Evolutionary conservation across 805 yeast genomes (phyloP).

Genomic region (Schizosaccharomyces japonicus): DNA sequence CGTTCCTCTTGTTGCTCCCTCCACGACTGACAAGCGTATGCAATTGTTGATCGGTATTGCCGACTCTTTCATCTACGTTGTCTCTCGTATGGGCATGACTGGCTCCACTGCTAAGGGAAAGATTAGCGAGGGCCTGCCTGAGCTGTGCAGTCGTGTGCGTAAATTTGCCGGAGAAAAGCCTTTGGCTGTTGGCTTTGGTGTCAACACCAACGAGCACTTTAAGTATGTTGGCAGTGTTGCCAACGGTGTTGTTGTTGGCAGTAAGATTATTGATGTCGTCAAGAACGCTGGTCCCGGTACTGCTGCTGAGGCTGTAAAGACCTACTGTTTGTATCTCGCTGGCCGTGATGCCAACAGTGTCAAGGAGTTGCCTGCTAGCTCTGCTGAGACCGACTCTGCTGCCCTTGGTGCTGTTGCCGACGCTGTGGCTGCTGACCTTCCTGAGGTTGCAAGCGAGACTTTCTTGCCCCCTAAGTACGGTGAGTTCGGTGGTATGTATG

Average conservation of each 20-base stretch:
- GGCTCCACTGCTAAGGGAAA: conserved; percentile 42
- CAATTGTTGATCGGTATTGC: conserved; percentile 60
- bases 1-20: conserved; percentile 88
- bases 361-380: background rate
- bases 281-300: conserved; percentile 28
- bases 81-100: conserved; percentile 93
- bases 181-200: conserved; percentile 92
- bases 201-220: conserved; percentile 79
- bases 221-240: conserved; percentile 52
- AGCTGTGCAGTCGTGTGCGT: conserved; percentile 52
- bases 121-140: conserved; percentile 38
- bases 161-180: conserved; percentile 54
- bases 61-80: conserved; percentile 88
- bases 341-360: conserved; percentile 7
- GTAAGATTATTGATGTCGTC: conserved; percentile 50
- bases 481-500: conserved; percentile 94
- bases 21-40: conserved; percentile 78
- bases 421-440: conserved; percentile 12
- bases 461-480: conserved; percentile 53
- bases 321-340: conserved; percentile 22
- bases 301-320: conserved; percentile 38
- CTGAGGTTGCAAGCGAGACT: conserved; percentile 18
- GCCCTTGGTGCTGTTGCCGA: conserved; percentile 5
- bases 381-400: background rate
- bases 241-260: conserved; percentile 93